phyloP scores from a whole-genome alignment of 2,329 filamentous ascomycete species.

The Fusarium agapanthi region DNA sequence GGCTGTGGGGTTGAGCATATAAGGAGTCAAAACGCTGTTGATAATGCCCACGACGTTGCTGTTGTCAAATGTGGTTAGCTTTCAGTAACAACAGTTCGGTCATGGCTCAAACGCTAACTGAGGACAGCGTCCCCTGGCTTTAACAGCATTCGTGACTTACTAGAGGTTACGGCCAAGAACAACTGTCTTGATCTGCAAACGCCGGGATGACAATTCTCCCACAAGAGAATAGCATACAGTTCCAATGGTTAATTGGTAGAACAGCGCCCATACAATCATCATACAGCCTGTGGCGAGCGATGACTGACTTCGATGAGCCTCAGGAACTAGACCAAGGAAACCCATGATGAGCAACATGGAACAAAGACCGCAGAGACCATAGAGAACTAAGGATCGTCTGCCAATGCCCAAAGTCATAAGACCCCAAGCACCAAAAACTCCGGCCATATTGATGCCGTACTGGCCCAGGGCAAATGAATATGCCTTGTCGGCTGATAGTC shows the following conservation, averaged over 20 bases:
- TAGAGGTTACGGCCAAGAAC: constrained; percentile 84
- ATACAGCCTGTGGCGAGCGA: constrained; percentile 84
- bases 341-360: constrained; percentile 84
- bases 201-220: constrained; percentile 81
- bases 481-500: constrained; percentile 59
- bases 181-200: constrained; percentile 90
- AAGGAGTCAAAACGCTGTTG: constrained; percentile 83
- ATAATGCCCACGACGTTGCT: constrained; percentile 84
- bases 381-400: constrained; percentile 78
- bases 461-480: constrained; percentile 71
- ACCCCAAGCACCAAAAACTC: constrained; percentile 83
- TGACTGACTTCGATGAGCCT: constrained; percentile 63
- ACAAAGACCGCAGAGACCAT: constrained; percentile 77
- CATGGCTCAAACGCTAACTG: neutral
- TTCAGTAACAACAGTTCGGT: neutral
- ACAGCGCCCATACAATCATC: constrained; percentile 83
- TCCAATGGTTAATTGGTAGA: constrained; percentile 87
- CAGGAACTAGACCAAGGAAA: constrained; percentile 79
- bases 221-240: constrained; percentile 92
- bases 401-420: constrained; percentile 80
- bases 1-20: constrained; percentile 87
- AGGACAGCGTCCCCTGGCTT: neutral
- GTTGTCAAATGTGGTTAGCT: constrained; percentile 28
- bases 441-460: constrained; percentile 78
- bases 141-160: constrained; percentile 51